Evolutionary conservation across 352 stramenopile species (phyloP).

Genomic region (Labyrinthula sp.): DNA sequence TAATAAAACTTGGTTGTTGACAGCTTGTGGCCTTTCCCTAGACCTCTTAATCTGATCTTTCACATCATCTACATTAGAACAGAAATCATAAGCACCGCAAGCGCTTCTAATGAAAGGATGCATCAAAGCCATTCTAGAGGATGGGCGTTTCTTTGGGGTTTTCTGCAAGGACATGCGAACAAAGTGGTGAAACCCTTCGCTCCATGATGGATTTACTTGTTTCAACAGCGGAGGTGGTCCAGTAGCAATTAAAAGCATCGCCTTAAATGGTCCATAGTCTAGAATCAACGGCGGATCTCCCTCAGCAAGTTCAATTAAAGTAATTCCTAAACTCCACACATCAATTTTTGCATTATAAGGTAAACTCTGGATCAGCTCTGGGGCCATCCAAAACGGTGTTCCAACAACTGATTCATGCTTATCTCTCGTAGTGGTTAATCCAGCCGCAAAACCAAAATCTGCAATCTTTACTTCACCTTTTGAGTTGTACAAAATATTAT

Average conservation of each 20-base stretch:
- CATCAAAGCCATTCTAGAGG: constrained; percentile 49
- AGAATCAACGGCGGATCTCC: constrained; percentile 58
- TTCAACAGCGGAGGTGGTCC: constrained; percentile 52
- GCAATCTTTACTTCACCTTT: constrained; percentile 58
- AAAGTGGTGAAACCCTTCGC: constrained; percentile 49
- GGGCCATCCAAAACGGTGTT: constrained; percentile 73
- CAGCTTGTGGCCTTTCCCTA: no score
- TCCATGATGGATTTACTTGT: constrained; percentile 46
- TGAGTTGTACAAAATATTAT: constrained; percentile 64
- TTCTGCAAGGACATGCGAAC: constrained; percentile 45
- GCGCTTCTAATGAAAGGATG: constrained; percentile 53
- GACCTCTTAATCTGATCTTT: no score
- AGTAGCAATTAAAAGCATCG: constrained; percentile 41
- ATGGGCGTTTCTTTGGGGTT: constrained; percentile 42
- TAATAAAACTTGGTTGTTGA: no score
- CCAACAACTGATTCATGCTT: constrained; percentile 68
- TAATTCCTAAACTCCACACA: constrained; percentile 32
- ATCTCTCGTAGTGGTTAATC: constrained; percentile 31
- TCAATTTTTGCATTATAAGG: constrained; percentile 50
- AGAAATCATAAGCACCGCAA: constrained; percentile 34
- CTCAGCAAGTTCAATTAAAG: constrained; percentile 56
- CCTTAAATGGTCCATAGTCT: constrained; percentile 59
- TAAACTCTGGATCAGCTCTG: constrained; percentile 65
- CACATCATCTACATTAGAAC: no score
- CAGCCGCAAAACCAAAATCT: constrained; percentile 37